A percentile compares a stretch with the other conserved stretches of the same genome.
Conservation (phyloP, 768 basidiomycete species). For the Dioszegia crocea region DNA sequence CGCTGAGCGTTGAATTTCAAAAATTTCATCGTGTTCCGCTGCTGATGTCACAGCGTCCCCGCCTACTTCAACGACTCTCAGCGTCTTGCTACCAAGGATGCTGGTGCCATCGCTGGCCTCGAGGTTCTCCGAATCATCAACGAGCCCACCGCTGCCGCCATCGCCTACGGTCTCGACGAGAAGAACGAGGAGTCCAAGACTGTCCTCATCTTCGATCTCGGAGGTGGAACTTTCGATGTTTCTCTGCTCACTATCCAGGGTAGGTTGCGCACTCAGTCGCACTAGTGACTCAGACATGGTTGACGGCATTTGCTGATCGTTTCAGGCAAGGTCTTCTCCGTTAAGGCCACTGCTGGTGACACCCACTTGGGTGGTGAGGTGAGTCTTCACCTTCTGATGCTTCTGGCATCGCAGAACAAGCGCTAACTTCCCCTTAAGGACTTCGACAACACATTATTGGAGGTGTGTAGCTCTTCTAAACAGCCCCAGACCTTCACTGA, state of each 20-base stretch:
- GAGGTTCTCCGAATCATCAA: slow-evolving; percentile 99
- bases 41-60: slow-evolving; percentile 61
- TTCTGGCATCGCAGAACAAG: too few relatives aligned
- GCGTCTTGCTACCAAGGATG: slow-evolving; percentile 98
- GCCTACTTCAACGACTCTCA: slow-evolving; percentile 99
- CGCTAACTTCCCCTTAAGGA: slow-evolving; percentile 56
- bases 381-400: too few relatives aligned
- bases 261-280: not conserved
- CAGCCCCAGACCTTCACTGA: not conserved
- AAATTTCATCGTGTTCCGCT: too few relatives aligned
- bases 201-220: slow-evolving; percentile 98
- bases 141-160: slow-evolving; percentile 98
- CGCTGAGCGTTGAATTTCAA: too few relatives aligned
- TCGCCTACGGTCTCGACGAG: slow-evolving; percentile 92
- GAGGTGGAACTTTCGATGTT: slow-evolving; percentile 99
- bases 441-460: slow-evolving; percentile 86
- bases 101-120: slow-evolving; percentile 93
- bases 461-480: not conserved
- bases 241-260: slow-evolving; percentile 92
- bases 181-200: slow-evolving; percentile 93
- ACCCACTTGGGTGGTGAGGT: slow-evolving; percentile 96
- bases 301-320: too few relatives aligned
- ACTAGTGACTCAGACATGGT: too few relatives aligned
- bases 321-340: slow-evolving; percentile 67
- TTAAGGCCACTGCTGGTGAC: slow-evolving; percentile 93